Evolutionary conservation across 2,329 filamentous ascomycete genomes (phyloP).

Genomic region (Fusarium graminum): DNA sequence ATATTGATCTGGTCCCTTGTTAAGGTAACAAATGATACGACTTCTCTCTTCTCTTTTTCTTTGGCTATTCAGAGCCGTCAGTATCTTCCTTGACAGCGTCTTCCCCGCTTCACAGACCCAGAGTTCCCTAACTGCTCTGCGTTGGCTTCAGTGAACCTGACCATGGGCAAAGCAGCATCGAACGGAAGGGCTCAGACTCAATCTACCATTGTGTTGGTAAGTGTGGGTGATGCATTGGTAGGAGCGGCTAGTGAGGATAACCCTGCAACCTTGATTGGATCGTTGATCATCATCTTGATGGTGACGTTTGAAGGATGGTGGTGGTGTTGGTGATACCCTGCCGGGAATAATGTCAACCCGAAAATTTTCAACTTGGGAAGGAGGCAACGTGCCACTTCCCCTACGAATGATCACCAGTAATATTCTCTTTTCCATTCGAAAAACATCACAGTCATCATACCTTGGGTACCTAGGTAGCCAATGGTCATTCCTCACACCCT

Average conservation of each 20-base stretch:
- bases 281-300: constrained; percentile 21
- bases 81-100: background rate
- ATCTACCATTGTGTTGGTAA: constrained; percentile 5
- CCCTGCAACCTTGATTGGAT: constrained; percentile 25
- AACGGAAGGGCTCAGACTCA: constrained; percentile 1
- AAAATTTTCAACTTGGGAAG: constrained; percentile 1
- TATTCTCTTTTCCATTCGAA: too few species aligned
- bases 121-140: background rate
- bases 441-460: too few species aligned
- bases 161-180: background rate
- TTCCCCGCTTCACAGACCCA: background rate
- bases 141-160: background rate
- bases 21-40: background rate
- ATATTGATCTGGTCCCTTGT: constrained; percentile 5
- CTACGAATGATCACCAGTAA: background rate
- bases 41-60: background rate
- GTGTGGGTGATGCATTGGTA: constrained; percentile 15
- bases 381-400: constrained; percentile 3
- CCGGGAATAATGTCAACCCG: constrained; percentile 4
- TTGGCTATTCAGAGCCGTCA: background rate
- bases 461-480: background rate
- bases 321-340: constrained; percentile 22
- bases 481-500: constrained; percentile 11
- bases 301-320: constrained; percentile 25
- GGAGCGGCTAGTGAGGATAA: constrained; percentile 2